Evolutionary conservation across 352 stramenopile species (phyloP).

Genomic region (Pythium oligandrum): DNA sequence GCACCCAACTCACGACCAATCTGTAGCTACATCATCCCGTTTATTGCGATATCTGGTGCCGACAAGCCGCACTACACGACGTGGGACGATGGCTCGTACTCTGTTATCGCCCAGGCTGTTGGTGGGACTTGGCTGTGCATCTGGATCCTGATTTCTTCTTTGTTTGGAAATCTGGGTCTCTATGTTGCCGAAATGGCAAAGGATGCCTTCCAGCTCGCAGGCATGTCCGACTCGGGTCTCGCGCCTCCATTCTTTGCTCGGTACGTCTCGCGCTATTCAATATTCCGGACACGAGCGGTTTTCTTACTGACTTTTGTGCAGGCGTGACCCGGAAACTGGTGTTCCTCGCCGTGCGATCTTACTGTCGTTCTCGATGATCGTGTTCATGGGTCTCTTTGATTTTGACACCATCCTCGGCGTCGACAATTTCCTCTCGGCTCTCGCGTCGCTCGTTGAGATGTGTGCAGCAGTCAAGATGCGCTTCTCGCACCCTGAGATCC

Average conservation of each 20-base stretch:
- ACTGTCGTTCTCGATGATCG: conserved; percentile 72
- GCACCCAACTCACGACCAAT: too few relatives aligned
- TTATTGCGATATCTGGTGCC: too few relatives aligned
- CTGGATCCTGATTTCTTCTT: conserved; percentile 70
- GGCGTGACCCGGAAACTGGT: conserved; percentile 49
- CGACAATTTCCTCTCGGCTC: conserved; percentile 75
- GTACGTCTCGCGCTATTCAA: conserved; percentile 24
- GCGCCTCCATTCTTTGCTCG: conserved; percentile 71
- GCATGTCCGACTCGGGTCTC: conserved; percentile 79
- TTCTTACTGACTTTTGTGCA: conserved; percentile 8
- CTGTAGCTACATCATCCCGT: too few relatives aligned
- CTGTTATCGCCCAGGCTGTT: too few relatives aligned
- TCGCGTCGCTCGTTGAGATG: conserved; percentile 73
- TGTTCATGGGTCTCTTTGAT: conserved; percentile 74
- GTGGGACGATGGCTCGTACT: too few relatives aligned
- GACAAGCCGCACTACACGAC: too few relatives aligned
- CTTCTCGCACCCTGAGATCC: conserved; percentile 67
- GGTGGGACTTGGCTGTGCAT: conserved; percentile 6
- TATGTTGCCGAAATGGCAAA: conserved; percentile 84
- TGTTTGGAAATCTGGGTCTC: conserved; percentile 76
- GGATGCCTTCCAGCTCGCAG: conserved; percentile 73
- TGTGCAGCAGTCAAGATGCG: conserved; percentile 72
- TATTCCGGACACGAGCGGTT: too few relatives aligned
- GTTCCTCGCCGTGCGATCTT: conserved; percentile 64
- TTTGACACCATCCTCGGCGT: conserved; percentile 80